phyloP scores from a whole-genome alignment of 352 stramenopile species.

The Globisporangium acanthophoron region DNA sequence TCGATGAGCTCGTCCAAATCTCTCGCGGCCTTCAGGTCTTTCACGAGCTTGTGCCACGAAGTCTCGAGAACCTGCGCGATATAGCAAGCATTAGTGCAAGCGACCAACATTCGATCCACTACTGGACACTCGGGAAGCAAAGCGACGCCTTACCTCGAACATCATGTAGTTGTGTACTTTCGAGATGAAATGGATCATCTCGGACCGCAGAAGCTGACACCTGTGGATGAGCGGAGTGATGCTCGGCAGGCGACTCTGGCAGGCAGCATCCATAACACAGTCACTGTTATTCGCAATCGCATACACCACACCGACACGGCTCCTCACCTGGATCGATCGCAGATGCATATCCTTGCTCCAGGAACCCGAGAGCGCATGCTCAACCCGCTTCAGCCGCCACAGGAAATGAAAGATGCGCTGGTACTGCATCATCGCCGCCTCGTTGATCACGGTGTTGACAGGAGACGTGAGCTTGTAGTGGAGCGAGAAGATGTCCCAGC shows the following conservation, averaged over 20 bases:
- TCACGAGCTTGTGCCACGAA: conserved; percentile 92
- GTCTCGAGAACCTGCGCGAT: conserved; percentile 79
- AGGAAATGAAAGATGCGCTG: conserved; percentile 89
- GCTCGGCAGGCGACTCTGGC: conserved; percentile 46
- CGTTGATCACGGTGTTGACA: conserved; percentile 88
- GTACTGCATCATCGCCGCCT: conserved; percentile 81
- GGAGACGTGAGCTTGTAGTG: conserved; percentile 87
- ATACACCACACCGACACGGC: neutral
- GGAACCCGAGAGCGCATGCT: conserved; percentile 92
- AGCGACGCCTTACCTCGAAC: conserved; percentile 84
- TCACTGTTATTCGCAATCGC: conserved; percentile 1
- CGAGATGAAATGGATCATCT: conserved; percentile 98
- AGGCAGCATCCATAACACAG: conserved; percentile 10
- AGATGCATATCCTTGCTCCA: conserved; percentile 97
- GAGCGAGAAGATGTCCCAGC: conserved; percentile 94
- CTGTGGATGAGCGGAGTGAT: conserved; percentile 82
- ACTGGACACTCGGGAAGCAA: neutral
- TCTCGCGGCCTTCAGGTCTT: conserved; percentile 84
- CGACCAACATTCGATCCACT: too few species aligned
- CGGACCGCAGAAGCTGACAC: conserved; percentile 92
- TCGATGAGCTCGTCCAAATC: conserved; percentile 95
- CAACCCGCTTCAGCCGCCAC: conserved; percentile 88
- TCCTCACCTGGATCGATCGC: conserved; percentile 85
- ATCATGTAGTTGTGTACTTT: conserved; percentile 99
- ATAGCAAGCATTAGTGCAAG: neutral